These are phyloP conservation scores for Collybiopsis confluens DNA, from an alignment of 768 basidiomycete genomes.

Conservation along the genomic window DNA sequence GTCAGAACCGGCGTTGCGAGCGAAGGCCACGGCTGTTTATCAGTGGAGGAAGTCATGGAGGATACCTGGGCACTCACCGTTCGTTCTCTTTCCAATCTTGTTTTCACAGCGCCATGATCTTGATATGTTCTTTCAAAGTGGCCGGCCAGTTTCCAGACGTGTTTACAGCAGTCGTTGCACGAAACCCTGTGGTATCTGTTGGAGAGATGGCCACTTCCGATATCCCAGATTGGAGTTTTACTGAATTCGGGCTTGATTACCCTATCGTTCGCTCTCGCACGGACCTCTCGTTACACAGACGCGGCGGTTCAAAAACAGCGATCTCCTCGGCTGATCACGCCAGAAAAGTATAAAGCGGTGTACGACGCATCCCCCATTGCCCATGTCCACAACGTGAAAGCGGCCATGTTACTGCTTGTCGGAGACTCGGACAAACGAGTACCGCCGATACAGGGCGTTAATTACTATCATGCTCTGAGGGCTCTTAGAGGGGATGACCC, in stretches of 20 bases:
- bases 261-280: constrained; percentile 28
- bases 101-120: background rate
- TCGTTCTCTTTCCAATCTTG: constrained; percentile 18
- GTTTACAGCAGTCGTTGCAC: constrained; percentile 58
- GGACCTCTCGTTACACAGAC: background rate
- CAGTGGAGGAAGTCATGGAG: constrained; percentile 68
- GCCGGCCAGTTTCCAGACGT: constrained; percentile 58
- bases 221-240: constrained; percentile 67
- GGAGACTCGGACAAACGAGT: constrained; percentile 62
- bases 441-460: constrained; percentile 55
- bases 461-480: constrained; percentile 65
- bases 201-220: constrained; percentile 56
- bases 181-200: constrained; percentile 66
- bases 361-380: constrained; percentile 53
- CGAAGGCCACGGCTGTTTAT: constrained; percentile 48
- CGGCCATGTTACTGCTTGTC: constrained; percentile 54
- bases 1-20: constrained; percentile 45
- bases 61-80: constrained; percentile 60
- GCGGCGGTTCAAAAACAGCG: constrained; percentile 9
- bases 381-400: constrained; percentile 43
- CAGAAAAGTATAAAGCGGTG: constrained; percentile 38
- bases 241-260: constrained; percentile 42
- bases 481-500: constrained; percentile 13
- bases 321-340: constrained; percentile 34
- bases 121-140: constrained; percentile 31